A percentile compares a stretch with the other conserved stretches of the same genome.
phyloP scores from a whole-genome alignment of 192 early-diverging fungal species.

The Radiomyces spectabilis region DNA sequence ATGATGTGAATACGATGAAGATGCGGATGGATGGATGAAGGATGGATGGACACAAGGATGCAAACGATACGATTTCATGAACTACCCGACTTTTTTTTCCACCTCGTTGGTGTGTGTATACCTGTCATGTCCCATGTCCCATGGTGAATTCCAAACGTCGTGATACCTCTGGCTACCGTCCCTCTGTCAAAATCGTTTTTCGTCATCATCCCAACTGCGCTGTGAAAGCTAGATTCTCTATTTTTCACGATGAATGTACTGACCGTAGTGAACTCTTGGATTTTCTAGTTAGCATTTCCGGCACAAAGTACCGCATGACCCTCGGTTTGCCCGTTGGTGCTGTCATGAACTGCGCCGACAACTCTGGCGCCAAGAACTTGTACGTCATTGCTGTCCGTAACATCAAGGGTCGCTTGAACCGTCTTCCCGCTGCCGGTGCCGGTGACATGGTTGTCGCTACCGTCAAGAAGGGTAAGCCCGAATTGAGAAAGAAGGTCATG shows the following conservation, averaged over 20 bases:
- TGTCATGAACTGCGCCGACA: constrained; percentile 99
- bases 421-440: constrained; percentile 94
- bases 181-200: not conserved
- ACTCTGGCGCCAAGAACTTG: constrained; percentile 99
- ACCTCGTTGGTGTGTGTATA: not conserved
- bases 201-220: not conserved
- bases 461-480: constrained; percentile 99
- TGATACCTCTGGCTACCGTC: not conserved
- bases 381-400: constrained; percentile 98
- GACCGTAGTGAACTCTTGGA: not conserved
- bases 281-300: constrained; percentile 60
- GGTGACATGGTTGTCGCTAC: constrained; percentile 99
- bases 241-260: not conserved
- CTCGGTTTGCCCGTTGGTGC: constrained; percentile 90
- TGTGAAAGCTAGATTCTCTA: not conserved
- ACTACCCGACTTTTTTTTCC: not conserved
- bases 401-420: constrained; percentile 92
- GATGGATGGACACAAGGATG: constrained; percentile 2
- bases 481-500: constrained; percentile 99
- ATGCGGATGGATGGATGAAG: constrained; percentile 6
- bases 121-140: not conserved
- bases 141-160: not conserved
- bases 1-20: not conserved
- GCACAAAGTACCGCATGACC: constrained; percentile 99
- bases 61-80: not conserved